phyloP scores from a whole-genome alignment of 2,329 filamentous ascomycete genomes.

The Ophiostoma pallidulum region DNA sequence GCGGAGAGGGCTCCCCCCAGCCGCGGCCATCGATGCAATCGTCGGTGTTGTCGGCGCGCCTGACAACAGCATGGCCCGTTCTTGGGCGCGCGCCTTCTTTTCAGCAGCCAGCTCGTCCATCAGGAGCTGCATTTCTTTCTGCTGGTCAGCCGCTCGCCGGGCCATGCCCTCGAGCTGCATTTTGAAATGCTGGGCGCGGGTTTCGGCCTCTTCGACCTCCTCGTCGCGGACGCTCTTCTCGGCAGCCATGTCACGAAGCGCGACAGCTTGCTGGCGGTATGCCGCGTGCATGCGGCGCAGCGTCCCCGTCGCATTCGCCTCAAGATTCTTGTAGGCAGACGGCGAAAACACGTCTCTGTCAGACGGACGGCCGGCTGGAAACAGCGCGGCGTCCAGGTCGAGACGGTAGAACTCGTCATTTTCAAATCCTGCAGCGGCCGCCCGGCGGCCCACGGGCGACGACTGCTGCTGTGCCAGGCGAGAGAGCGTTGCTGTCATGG shows the following conservation, averaged over 20 bases:
- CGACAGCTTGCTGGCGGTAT: constrained; percentile 43
- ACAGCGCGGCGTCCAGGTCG: constrained; percentile 46
- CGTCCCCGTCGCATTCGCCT: constrained; percentile 45
- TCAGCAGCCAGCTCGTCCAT: constrained; percentile 40
- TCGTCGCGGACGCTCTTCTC: constrained; percentile 46
- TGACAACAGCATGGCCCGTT: constrained; percentile 24
- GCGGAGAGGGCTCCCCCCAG: neutral
- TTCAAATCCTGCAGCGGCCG: constrained; percentile 12
- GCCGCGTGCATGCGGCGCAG: constrained; percentile 48
- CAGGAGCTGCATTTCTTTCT: constrained; percentile 36
- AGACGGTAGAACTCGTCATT: constrained; percentile 48
- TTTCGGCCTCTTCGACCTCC: constrained; percentile 46
- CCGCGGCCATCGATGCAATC: neutral
- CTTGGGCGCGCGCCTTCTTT: constrained; percentile 35
- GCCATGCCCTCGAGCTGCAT: constrained; percentile 53
- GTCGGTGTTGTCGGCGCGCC: constrained; percentile 11
- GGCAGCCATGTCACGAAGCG: constrained; percentile 40
- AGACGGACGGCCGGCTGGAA: constrained; percentile 33
- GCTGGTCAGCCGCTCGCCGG: constrained; percentile 42
- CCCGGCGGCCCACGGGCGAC: constrained; percentile 15
- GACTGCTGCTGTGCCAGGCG: constrained; percentile 25
- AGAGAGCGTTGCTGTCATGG: constrained; percentile 35
- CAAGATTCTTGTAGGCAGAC: constrained; percentile 51
- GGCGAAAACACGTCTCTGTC: constrained; percentile 47
- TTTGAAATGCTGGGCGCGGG: constrained; percentile 43